A percentile compares a stretch with the other conserved stretches of the same genome.
Conservation (phyloP, 768 basidiomycete species). For the Suillus paluster region DNA sequence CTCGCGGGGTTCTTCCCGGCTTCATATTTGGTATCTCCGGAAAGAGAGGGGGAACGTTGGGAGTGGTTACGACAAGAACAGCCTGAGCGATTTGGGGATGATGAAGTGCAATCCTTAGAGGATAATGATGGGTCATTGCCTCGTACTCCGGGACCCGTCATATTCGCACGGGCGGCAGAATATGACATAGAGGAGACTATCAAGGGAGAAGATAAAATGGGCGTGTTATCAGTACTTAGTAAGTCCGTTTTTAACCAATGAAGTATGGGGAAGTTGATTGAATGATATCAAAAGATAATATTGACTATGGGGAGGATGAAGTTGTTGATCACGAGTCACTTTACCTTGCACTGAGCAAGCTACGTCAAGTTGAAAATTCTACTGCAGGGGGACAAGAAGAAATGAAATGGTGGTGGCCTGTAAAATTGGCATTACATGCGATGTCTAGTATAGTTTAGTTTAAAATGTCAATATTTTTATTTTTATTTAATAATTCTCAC, state of each 20-base stretch:
- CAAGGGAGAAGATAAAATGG: constrained; percentile 52
- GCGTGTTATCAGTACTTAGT: constrained; percentile 48
- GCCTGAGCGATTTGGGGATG: background rate
- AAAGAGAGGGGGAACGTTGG: constrained; percentile 40
- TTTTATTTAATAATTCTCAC: constrained; percentile 28
- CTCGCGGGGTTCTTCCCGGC: constrained; percentile 53
- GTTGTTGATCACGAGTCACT: constrained; percentile 43
- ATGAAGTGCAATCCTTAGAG: constrained; percentile 10
- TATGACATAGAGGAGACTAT: constrained; percentile 43
- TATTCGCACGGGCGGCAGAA: constrained; percentile 37
- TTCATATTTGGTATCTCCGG: constrained; percentile 23
- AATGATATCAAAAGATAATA: no score
- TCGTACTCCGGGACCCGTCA: constrained; percentile 23
- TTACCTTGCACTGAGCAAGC: constrained; percentile 36
- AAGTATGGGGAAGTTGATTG: constrained; percentile 14
- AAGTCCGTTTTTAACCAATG: constrained; percentile 25
- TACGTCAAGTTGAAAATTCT: constrained; percentile 37
- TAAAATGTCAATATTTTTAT: background rate
- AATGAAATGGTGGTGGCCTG: constrained; percentile 4
- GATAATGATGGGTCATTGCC: constrained; percentile 24
- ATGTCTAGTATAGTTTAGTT: constrained; percentile 9
- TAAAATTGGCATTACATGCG: constrained; percentile 7
- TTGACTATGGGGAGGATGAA: constrained; percentile 39
- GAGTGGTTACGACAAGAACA: constrained; percentile 45
- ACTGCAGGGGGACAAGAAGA: no score